phyloP scores from a whole-genome alignment of 768 basidiomycete species.

The Suillus weaverae region DNA sequence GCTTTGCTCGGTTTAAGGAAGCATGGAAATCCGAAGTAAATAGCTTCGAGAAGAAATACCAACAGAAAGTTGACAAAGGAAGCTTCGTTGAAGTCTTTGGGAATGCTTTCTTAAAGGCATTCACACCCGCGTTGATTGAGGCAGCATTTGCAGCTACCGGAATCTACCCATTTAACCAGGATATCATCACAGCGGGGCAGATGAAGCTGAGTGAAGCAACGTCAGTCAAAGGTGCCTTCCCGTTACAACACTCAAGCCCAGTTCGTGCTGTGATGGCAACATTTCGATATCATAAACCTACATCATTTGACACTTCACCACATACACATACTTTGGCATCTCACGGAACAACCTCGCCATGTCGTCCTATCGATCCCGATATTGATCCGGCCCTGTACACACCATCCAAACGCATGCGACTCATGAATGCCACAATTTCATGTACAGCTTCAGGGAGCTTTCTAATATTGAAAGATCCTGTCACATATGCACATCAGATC shows the following conservation, averaged over 20 bases:
- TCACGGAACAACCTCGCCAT: too few relatives aligned
- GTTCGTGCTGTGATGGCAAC: constrained; percentile 7
- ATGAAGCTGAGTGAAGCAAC: constrained; percentile 29
- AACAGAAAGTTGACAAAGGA: constrained; percentile 22
- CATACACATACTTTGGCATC: neutral
- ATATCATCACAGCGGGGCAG: constrained; percentile 25
- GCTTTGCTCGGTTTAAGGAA: constrained; percentile 22
- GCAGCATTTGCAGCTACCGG: constrained; percentile 35
- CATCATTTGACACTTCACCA: constrained; percentile 8
- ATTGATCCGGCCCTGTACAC: constrained; percentile 21
- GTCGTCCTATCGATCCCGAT: neutral
- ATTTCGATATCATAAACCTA: constrained; percentile 5
- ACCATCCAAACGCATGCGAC: constrained; percentile 23
- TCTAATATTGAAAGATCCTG: constrained; percentile 18
- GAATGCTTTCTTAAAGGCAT: constrained; percentile 26
- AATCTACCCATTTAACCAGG: constrained; percentile 30
- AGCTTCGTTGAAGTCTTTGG: constrained; percentile 31
- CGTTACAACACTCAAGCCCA: constrained; percentile 20
- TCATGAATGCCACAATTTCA: constrained; percentile 17
- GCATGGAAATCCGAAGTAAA: constrained; percentile 17
- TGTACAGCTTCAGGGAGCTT: constrained; percentile 23
- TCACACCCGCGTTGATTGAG: constrained; percentile 26
- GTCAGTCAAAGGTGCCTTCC: constrained; percentile 28
- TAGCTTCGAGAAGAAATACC: constrained; percentile 13
- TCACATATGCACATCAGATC: constrained; percentile 11